A percentile compares a stretch with the other conserved stretches of the same genome.
phyloP scores from a whole-genome alignment of 805 yeast genomes.

The Millerozyma acaciae region DNA sequence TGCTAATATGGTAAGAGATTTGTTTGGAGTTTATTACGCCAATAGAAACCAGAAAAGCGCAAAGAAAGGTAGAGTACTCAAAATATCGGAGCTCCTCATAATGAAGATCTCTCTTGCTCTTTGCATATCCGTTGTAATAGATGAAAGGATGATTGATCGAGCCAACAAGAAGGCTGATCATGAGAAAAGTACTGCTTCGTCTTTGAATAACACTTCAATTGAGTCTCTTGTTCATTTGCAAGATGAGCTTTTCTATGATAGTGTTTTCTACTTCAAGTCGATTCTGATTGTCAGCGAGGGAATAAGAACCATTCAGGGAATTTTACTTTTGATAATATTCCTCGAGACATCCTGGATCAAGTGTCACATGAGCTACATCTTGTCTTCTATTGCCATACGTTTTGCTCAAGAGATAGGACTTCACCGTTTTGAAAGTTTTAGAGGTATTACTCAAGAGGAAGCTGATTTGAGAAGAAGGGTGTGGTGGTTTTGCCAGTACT shows the following conservation, averaged over 20 bases:
- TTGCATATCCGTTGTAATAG: slow-evolving; percentile 14
- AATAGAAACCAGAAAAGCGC: not conserved
- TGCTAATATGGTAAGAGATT: slow-evolving; percentile 8
- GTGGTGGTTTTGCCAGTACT: slow-evolving; percentile 29
- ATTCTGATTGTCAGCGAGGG: slow-evolving; percentile 48
- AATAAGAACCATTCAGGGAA: slow-evolving; percentile 44
- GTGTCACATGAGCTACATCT: slow-evolving; percentile 25
- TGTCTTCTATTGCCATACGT: slow-evolving; percentile 30
- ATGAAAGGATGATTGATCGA: too few relatives aligned
- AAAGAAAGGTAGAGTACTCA: slow-evolving; percentile 14
- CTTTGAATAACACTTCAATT: too few relatives aligned
- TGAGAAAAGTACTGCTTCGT: too few relatives aligned
- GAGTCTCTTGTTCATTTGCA: slow-evolving; percentile 1
- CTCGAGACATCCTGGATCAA: slow-evolving; percentile 22
- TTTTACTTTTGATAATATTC: slow-evolving; percentile 42
- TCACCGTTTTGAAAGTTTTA: slow-evolving; percentile 17
- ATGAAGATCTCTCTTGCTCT: slow-evolving; percentile 28
- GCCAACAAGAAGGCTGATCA: too few relatives aligned
- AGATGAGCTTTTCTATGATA: slow-evolving; percentile 4
- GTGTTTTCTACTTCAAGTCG: slow-evolving; percentile 49
- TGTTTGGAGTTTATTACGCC: slow-evolving; percentile 23
- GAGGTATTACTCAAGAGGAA: slow-evolving; percentile 11
- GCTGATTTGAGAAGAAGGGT: slow-evolving; percentile 14
- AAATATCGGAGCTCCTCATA: slow-evolving; percentile 25
- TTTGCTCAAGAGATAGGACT: slow-evolving; percentile 30